Base-by-base conservation (phyloP, 2,329 filamentous ascomycete genomes). In the Ascochyta viciae-villosae region DNA sequence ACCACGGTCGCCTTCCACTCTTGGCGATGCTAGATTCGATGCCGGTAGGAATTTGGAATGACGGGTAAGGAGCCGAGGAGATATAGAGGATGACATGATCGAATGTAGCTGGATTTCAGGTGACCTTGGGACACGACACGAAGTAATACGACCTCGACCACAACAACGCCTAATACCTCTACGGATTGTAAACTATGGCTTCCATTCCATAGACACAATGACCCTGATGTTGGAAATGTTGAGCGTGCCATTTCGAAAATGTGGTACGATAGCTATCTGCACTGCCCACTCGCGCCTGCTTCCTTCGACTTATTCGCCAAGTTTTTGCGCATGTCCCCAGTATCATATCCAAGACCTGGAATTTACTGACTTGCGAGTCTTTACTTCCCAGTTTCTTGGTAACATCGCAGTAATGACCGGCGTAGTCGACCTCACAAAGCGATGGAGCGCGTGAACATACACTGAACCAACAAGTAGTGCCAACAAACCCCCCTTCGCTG, bases 11-110 rank as follows among this genome's bases (percentile, higher is more conserved):
- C 44, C 24, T 34, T 42, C 29, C n/a, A 34, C 19, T 26, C 44
- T 50, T 55, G 23, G 45, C 40, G 9, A 55, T 31, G 45, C 41
- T 35, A 45, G 35, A 34, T 23, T n/a, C 39, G 33, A 54, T 19
- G 12, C 34, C 8, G 10, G 9, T 22, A 26, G 22, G 22, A 19
- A 29, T 39, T 31, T 47, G 29, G 42, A 46, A 37, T 41, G 23
- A n/a, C 10, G 12, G 19, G 23, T n/a, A 24, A 26, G 23, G 22
- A 23, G 4, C 19, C n/a, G 10, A 26, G 38, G 3, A 8, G 13
- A n/a, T 27, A 3, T 41, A 15, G 19, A 23, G n/a, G 35, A 38
- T 19, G 6, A 10, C 8, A 23, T 10, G 4, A 10, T 29, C 10
- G 27, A 29, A 29, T 27, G 26, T 9, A 27, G 26, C 26, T 27